These are phyloP conservation scores for Cytospora paraplurivora DNA, from an alignment of 2,329 filamentous ascomycete species.

Conservation along the genomic window DNA sequence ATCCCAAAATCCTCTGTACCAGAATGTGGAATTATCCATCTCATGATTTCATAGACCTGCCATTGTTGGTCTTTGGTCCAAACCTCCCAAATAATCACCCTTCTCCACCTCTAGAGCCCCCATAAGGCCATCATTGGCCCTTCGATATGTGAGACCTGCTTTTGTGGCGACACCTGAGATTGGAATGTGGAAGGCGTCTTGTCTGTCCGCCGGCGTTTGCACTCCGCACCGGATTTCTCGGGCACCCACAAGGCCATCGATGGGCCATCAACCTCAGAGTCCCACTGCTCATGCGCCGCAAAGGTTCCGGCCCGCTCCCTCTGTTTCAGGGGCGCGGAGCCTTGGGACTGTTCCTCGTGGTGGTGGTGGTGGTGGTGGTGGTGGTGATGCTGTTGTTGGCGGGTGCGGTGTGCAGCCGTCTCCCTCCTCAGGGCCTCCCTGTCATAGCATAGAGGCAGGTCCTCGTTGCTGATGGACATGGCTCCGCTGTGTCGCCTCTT, in stretches of 20 bases:
- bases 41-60: no score
- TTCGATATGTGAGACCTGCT: conserved; percentile 20
- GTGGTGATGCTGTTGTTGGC: conserved; percentile 18
- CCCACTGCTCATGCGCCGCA: conserved; percentile 25
- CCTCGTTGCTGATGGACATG: conserved; percentile 30
- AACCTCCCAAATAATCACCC: no score
- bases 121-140: conserved; percentile 28
- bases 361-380: no score
- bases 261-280: conserved; percentile 25
- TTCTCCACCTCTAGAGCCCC: conserved; percentile 4
- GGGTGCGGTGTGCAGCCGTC: conserved; percentile 26
- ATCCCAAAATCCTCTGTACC: no score
- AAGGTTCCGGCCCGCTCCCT: conserved; percentile 16
- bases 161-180: conserved; percentile 3
- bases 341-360: background rate
- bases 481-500: conserved; percentile 27
- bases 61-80: no score
- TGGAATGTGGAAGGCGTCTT: background rate
- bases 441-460: conserved; percentile 27
- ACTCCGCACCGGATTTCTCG: background rate
- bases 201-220: conserved; percentile 21
- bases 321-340: background rate
- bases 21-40: no score
- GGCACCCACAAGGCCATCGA: conserved; percentile 26
- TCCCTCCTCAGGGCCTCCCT: conserved; percentile 25